Conservation (phyloP, 2,329 filamentous ascomycete genomes). For the Torrubiella hemipterigena region DNA sequence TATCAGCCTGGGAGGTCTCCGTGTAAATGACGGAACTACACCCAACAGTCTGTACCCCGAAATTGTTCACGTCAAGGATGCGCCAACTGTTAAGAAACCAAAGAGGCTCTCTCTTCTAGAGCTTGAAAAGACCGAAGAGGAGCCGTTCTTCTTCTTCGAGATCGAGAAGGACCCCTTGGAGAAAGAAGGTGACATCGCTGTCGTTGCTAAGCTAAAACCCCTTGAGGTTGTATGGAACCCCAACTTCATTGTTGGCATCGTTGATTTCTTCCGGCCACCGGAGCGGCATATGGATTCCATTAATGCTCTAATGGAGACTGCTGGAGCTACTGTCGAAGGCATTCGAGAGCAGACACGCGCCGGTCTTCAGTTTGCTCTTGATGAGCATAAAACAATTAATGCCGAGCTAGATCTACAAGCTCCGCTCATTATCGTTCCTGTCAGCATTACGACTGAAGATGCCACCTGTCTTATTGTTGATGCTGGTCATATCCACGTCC, state of each 20-base stretch:
- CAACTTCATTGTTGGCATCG: conserved; percentile 78
- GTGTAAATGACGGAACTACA: conserved; percentile 93
- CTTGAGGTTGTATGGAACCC: conserved; percentile 98
- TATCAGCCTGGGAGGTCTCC: conserved; percentile 80
- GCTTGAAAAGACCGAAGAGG: conserved; percentile 38
- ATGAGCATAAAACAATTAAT: conserved; percentile 97
- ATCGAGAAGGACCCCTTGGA: conserved; percentile 94
- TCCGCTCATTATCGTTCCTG: conserved; percentile 89
- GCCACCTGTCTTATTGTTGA: conserved; percentile 89
- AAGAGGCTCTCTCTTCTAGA: conserved; percentile 42
- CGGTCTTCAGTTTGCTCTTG: conserved; percentile 87
- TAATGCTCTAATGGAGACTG: conserved; percentile 85
- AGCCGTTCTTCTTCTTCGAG: conserved; percentile 84
- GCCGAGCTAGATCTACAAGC: conserved; percentile 92
- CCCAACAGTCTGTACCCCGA: conserved; percentile 84
- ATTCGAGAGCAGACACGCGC: conserved; percentile 91
- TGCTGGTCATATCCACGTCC: conserved; percentile 89
- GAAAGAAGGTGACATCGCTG: conserved; percentile 77
- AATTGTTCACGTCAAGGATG: conserved; percentile 91
- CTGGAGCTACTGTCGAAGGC: conserved; percentile 89
- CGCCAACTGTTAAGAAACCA: conserved; percentile 37
- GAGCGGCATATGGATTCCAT: conserved; percentile 99
- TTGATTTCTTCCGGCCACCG: conserved; percentile 91
- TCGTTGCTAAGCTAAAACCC: conserved; percentile 85
- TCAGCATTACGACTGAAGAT: conserved; percentile 71